These are phyloP conservation scores for Acorus calamus DNA, from an alignment of 106 monocot genomes.

Conservation along the genomic window DNA sequence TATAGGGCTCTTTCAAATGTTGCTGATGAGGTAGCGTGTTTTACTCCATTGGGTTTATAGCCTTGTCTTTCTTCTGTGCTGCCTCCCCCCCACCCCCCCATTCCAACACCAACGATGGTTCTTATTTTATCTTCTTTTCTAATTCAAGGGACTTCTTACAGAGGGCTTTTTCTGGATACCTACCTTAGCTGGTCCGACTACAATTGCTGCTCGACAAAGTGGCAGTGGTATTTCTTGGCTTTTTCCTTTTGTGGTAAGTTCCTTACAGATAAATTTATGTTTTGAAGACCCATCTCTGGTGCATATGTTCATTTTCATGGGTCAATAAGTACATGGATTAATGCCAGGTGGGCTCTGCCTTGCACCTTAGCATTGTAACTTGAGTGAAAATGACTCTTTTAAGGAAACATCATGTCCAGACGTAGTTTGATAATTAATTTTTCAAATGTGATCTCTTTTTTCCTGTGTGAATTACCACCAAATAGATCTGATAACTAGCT, in stretches of 20 bases:
- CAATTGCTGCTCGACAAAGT: constrained; percentile 76
- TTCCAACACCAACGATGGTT: neutral
- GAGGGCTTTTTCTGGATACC: constrained; percentile 99
- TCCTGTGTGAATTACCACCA: too few species aligned
- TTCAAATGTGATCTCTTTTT: too few species aligned
- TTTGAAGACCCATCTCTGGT: neutral
- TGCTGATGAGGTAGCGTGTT: constrained; percentile 68
- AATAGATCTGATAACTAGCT: too few species aligned
- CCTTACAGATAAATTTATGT: neutral
- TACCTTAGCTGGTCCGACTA: constrained; percentile 84
- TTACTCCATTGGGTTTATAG: neutral
- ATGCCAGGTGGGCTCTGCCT: too few species aligned
- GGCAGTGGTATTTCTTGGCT: constrained; percentile 91
- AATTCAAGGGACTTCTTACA: constrained; percentile 69
- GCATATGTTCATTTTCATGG: too few species aligned
- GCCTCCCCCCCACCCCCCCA: too few species aligned
- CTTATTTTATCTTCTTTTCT: constrained; percentile 2
- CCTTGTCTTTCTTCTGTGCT: neutral
- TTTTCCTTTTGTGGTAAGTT: constrained; percentile 84
- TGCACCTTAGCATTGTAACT: too few species aligned
- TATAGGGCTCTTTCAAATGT: constrained; percentile 98
- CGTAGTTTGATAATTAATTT: too few species aligned
- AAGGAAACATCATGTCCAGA: too few species aligned
- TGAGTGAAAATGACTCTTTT: too few species aligned
- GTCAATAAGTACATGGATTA: too few species aligned